Evolutionary conservation across 2,329 filamentous ascomycete genomes (phyloP), one percentile per base, ranked within the genome.

Genomic region (Colletotrichum sp.): DNA sequence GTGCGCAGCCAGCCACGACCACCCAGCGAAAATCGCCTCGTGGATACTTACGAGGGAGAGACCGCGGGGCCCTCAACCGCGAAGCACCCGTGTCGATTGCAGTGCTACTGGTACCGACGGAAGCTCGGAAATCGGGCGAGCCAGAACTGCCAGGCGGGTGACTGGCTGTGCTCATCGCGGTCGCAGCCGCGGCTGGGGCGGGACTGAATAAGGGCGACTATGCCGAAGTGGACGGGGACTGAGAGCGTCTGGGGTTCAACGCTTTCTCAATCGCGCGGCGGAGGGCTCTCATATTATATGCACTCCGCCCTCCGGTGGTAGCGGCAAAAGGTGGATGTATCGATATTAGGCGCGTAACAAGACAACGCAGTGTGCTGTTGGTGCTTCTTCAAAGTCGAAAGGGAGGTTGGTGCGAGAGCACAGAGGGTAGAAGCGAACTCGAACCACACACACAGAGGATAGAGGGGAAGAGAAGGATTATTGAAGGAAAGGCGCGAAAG

Each of bases 31-130:
- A 18, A 22, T 15, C 26, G 55, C 34, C 26, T 30, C 22, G 22
- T 26, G 68, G 13, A 30, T 28, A 26, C 81, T 69, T 78, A 85
- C 82, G 81, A 60, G 83, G 83, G 28, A 85, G 76, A 22, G 79
- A 79, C 28, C 77, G 70, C n/a, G 78, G 79, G 15, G 76, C 63
- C 34, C 78, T 78, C 16, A 74, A 64, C 22, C 78, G 79, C 13
- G 78, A 65, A 57, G 72, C 72, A 34, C 67, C 48, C 10, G 68
- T 55, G 22, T 77, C 69, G 57, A 78, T 72, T 13, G 75, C 72
- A 48, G 77, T 77, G 70, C 72, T 78, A 55, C 75, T 77, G 22
- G 77, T 78, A 36, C 75, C 75, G 34, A 75, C 75, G 24, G 77
- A 78, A 13, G 68, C 72, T 66, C 77, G 66, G 26, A 77, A 68